Percentiles rank a stretch among this genome's conserved stretches.
phyloP scores from a whole-genome alignment of 305 asterid species.

The Rubia peregrina region DNA sequence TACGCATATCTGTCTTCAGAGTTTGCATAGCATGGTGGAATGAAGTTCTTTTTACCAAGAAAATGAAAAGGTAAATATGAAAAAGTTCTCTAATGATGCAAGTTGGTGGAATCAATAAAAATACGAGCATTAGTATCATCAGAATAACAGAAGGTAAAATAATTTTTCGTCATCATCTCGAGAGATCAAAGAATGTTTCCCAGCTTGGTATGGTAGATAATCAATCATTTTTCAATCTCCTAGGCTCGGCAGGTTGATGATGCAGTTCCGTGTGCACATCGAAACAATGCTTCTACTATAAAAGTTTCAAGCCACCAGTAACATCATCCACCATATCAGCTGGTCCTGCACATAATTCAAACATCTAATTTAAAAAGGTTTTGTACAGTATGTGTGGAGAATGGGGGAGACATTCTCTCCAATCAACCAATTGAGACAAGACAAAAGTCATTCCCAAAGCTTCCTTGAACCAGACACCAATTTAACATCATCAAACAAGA shows the following conservation, averaged over 20 bases:
- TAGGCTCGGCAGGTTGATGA: neutral
- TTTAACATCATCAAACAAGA: constrained; percentile 1
- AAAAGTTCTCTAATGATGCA: neutral
- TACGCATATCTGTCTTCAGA: neutral
- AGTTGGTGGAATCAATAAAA: no score
- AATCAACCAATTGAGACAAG: neutral
- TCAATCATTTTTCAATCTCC: neutral
- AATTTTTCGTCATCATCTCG: neutral
- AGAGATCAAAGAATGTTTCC: neutral
- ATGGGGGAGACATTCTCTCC: neutral
- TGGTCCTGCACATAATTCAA: constrained; percentile 69
- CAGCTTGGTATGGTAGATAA: neutral
- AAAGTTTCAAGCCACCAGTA: constrained; percentile 89
- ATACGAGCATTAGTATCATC: neutral
- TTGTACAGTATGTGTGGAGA: neutral
- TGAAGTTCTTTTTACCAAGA: neutral
- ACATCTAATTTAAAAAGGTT: neutral
- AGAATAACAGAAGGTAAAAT: neutral
- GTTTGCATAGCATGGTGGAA: neutral
- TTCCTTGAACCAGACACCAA: neutral
- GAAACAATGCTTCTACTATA: constrained; percentile 30
- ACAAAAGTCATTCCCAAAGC: neutral
- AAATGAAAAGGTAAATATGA: neutral
- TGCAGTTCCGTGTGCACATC: neutral
- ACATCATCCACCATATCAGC: constrained; percentile 91